Percentiles rank a stretch among this genome's conserved stretches.
phyloP scores from a whole-genome alignment of 257 asterid species.

The Plantago elongata region DNA sequence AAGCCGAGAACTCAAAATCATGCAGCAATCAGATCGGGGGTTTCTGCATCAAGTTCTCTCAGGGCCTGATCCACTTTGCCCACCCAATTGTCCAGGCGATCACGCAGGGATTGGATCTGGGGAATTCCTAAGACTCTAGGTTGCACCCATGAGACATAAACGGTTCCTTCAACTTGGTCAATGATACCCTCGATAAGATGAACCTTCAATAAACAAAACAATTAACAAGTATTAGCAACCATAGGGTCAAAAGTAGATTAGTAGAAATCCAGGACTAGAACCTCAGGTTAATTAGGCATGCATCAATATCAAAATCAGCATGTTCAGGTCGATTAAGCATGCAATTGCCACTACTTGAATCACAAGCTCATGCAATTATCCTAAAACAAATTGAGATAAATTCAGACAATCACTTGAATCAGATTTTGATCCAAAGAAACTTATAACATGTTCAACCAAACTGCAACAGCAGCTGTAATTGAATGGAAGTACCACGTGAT shows the following conservation, averaged over 20 bases:
- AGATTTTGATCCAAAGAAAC: too few relatives aligned
- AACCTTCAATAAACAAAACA: slow-evolving; percentile 41
- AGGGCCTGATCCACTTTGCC: slow-evolving; percentile 84
- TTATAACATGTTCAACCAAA: too few relatives aligned
- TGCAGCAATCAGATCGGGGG: slow-evolving; percentile 91
- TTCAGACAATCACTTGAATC: too few relatives aligned
- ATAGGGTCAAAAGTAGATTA: neutral
- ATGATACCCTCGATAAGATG: slow-evolving; percentile 92
- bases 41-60: slow-evolving; percentile 89
- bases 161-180: slow-evolving; percentile 90
- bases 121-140: slow-evolving; percentile 88
- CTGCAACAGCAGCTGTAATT: too few relatives aligned
- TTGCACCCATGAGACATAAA: slow-evolving; percentile 92
- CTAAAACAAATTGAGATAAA: too few relatives aligned
- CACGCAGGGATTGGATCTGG: slow-evolving; percentile 80
- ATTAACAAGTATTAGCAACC: neutral
- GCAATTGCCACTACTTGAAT: too few relatives aligned
- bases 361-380: too few relatives aligned
- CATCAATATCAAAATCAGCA: too few relatives aligned
- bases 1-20: slow-evolving; percentile 22
- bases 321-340: too few relatives aligned
- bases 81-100: slow-evolving; percentile 76
- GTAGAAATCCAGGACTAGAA: neutral
- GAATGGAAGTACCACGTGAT: too few relatives aligned
- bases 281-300: too few relatives aligned